Evolutionary conservation across 1,284 basidiomycete species (phyloP), one percentile per base, ranked within the genome.

Genomic region (Leccinum fuscescens): DNA sequence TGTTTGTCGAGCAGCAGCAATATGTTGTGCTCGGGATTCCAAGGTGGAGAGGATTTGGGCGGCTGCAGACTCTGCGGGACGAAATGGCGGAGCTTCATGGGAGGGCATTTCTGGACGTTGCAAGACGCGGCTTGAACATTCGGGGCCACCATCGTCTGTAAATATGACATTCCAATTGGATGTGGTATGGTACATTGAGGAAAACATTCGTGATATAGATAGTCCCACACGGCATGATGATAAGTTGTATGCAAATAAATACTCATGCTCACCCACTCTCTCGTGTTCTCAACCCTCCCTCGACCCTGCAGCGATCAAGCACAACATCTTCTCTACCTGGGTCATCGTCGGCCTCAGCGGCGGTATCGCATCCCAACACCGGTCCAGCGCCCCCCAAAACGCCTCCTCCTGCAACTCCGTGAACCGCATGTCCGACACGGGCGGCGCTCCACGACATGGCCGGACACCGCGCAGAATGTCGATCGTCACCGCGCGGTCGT

Each of bases 401-500:
- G 66, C 67, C 61, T 67, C 72, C 17, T 57, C 58, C 17, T 63
- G 60, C 27, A 52, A 4, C 54, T 46, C 49, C n/a, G 63, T 56
- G 42, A 74, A 51, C 1, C 22, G 49, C 62, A 74, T 62, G 44
- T 51, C 69, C 46, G 55, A 65, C 12, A 52, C 64, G 22, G 63
- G 73, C 59, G 62, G 73, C 60, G 57, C 70, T 24, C 64, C 67
- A 4, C 66, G 66, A 27, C 76, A 77, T 1, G 84, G 84, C 52
- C 76, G 78, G 17, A 81, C 73, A 3, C 82, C 81, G 6, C 80
- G 74, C 54, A 85, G 64, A 50, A 85, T 81, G 58, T 83, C 84
- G 2, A 83, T 71, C 14, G 77, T 80, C 46, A 86, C 82, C n/a
- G 80, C 78, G 44, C 79, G 77, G 58, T 85, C 83, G 56, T 83